A percentile compares a stretch with the other conserved stretches of the same genome.
Evolutionary conservation across 2,329 filamentous ascomycete species (phyloP).

Genomic region (Dactylellina drechsleri): DNA sequence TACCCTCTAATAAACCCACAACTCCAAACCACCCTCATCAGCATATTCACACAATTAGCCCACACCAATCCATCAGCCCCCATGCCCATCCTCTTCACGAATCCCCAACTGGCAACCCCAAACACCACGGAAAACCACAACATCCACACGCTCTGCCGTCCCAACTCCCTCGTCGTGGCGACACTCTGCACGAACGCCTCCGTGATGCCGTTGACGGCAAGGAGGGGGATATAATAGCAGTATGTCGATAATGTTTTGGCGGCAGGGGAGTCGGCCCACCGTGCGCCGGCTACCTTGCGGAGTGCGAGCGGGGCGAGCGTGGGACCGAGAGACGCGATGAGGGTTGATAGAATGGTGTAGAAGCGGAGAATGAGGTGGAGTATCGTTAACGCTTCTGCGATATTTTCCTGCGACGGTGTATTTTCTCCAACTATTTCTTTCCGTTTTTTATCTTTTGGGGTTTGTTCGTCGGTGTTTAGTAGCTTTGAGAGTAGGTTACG

Average conservation of each 20-base stretch:
- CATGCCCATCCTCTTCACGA: conserved; percentile 74
- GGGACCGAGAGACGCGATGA: conserved; percentile 77
- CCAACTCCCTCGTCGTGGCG: conserved; percentile 78
- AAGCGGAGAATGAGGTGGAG: conserved; percentile 74
- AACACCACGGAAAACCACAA: conserved; percentile 80
- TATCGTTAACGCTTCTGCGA: conserved; percentile 64
- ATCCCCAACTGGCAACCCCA: conserved; percentile 76
- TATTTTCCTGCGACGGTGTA: conserved; percentile 61
- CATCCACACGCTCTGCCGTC: conserved; percentile 85
- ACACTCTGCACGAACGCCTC: conserved; percentile 94
- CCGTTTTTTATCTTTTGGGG: conserved; percentile 14
- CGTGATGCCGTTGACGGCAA: conserved; percentile 88
- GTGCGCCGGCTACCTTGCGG: conserved; percentile 76
- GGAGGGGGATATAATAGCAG: conserved; percentile 90
- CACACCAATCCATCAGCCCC: conserved; percentile 84
- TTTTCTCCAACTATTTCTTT: conserved; percentile 45
- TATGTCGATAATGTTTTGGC: conserved; percentile 79
- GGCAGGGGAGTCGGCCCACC: conserved; percentile 79
- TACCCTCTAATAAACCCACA: conserved; percentile 74
- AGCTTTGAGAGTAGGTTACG: conserved; percentile 88
- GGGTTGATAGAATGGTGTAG: conserved; percentile 78
- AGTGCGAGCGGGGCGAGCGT: conserved; percentile 78
- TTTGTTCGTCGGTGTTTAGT: conserved; percentile 65
- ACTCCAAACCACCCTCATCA: conserved; percentile 84
- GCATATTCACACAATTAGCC: conserved; percentile 92